phyloP scores from a whole-genome alignment of 139 green algal genomes.

The Volvox africanus region DNA sequence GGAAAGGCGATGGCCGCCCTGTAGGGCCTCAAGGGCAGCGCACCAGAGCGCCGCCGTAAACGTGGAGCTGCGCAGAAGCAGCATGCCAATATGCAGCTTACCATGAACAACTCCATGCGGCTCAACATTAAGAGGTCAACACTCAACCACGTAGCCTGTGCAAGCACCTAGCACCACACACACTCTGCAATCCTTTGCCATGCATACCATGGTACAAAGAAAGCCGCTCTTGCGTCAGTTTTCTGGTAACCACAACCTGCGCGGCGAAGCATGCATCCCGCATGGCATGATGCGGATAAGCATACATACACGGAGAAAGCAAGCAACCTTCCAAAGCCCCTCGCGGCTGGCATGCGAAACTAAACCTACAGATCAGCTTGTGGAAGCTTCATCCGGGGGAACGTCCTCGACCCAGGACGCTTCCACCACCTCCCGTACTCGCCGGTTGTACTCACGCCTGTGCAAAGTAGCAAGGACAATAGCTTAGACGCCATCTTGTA shows the following conservation, averaged over 20 bases:
- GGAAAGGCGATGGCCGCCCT: too few relatives aligned
- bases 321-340: background rate
- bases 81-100: background rate
- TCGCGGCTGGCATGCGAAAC: background rate
- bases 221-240: background rate
- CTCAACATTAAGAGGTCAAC: background rate
- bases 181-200: too few relatives aligned
- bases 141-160: background rate
- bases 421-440: constrained; percentile 92
- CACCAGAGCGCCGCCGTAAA: too few relatives aligned
- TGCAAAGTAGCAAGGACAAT: too few relatives aligned
- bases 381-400: constrained; percentile 3
- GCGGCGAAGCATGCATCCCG: background rate
- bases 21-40: too few relatives aligned
- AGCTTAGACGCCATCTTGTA: too few relatives aligned
- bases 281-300: background rate
- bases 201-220: too few relatives aligned
- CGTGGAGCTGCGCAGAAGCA: background rate
- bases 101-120: too few relatives aligned
- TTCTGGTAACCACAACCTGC: background rate
- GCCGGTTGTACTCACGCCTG: constrained; percentile 92
- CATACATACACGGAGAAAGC: background rate
- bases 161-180: too few relatives aligned
- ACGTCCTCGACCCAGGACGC: constrained; percentile 75
- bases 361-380: background rate